Base-by-base conservation (phyloP, 257 asterid genomes). In the Schizonepeta tenuifolia region DNA sequence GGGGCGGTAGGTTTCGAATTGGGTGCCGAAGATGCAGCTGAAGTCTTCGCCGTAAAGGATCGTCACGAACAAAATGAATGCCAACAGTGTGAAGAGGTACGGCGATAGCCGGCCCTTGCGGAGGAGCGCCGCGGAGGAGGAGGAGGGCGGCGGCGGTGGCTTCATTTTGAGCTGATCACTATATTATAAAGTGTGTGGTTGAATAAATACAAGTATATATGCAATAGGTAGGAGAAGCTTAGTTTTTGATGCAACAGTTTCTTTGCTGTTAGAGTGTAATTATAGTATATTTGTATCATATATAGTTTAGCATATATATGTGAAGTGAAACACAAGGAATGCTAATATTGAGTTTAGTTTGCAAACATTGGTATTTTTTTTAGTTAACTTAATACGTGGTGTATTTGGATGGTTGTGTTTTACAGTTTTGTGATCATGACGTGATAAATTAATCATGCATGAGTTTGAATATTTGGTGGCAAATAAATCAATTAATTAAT, bases 51-150 rank as follows among this genome's bases (percentile, higher is more conserved):
- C 75, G 83, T 83, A 81, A 62, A 89, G 71, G 60, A 84, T 77
- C 24, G 86, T 83, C 76, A 85, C 81, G 69, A 87, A 81, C 38
- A 87, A 63, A 70, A 82, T 86, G 82, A 89, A 85, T 53, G 83
- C 85, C 36, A 87, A 18, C n/a, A 84, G 51, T 33, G 79, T 49
- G 69, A 87, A 36, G 51, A 89, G 56, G 36, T 68, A 84, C 1
- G 87, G 88, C 33, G 87, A 84, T 68, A 87, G 80, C 28, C 87
- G 82, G 26, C 80, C 75, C 71, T 82, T 87, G 35, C 86, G 83
- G 69, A 62, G 80, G 63, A 38, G 67, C 44, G 64, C 40, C 76
- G 72, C n/a, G 21, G 79, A 44, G 22, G 78, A 33, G 72, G 82
- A 67, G 12, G 85, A 65, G 10, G 83, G 38, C 21, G 85, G 71